Evolutionary conservation across 257 asterid species (phyloP).

Genomic region (Plantago ovata): DNA sequence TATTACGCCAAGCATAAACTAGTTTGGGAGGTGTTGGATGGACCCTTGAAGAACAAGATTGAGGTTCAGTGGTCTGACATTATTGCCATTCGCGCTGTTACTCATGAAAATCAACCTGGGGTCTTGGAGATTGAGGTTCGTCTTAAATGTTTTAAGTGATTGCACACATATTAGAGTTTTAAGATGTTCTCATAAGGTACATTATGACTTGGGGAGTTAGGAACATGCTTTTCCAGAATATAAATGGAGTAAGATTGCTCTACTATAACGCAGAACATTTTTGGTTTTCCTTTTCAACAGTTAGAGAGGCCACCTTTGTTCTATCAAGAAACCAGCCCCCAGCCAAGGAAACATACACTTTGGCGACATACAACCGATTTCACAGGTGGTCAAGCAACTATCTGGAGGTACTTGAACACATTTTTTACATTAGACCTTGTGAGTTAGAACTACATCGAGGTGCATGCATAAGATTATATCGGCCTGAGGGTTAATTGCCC

Average conservation of each 20-base stretch:
- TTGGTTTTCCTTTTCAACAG: slow-evolving; percentile 26
- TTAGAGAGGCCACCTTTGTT: slow-evolving; percentile 50
- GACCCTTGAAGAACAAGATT: slow-evolving; percentile 65
- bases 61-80: slow-evolving; percentile 75
- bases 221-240: too few relatives aligned
- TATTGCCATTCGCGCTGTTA: slow-evolving; percentile 42
- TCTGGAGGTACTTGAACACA: slow-evolving; percentile 39
- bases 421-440: background rate
- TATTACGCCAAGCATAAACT: slow-evolving; percentile 60
- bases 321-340: slow-evolving; percentile 53
- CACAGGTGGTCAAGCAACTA: slow-evolving; percentile 66
- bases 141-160: too few relatives aligned
- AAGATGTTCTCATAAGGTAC: too few relatives aligned
- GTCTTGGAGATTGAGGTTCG: slow-evolving; percentile 59
- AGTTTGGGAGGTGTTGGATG: slow-evolving; percentile 77
- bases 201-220: too few relatives aligned
- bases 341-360: slow-evolving; percentile 68
- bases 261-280: background rate
- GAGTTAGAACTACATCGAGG: too few relatives aligned
- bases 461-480: too few relatives aligned
- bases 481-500: too few relatives aligned
- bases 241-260: background rate
- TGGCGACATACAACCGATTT: slow-evolving; percentile 66
- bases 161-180: background rate
- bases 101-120: slow-evolving; percentile 26